Evolutionary conservation across 202 grass and related monocot genomes (phyloP).

Genomic region (Dendrocalamus latiflorus): DNA sequence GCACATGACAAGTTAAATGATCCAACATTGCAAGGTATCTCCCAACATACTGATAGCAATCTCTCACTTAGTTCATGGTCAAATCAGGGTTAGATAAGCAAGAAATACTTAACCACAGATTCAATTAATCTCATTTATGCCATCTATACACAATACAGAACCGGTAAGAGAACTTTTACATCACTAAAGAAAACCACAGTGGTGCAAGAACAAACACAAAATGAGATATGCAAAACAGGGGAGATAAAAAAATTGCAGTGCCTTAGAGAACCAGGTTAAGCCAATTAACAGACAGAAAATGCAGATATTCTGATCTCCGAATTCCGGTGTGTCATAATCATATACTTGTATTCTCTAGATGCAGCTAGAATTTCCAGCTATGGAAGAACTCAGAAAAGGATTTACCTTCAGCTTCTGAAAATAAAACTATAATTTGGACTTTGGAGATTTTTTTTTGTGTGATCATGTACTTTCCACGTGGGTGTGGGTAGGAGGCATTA

Average conservation of each 20-base stretch:
- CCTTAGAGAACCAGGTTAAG: not conserved
- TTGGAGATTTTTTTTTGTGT: not conserved
- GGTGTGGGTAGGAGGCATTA: not conserved
- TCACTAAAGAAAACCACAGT: not conserved
- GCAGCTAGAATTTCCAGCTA: not conserved
- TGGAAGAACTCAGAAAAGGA: not conserved
- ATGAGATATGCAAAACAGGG: not conserved
- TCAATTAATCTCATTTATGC: not conserved
- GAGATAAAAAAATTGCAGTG: not conserved
- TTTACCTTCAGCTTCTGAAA: not conserved
- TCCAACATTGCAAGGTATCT: slow-evolving; percentile 2
- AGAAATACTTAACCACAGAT: not conserved
- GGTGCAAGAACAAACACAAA: not conserved
- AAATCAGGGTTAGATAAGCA: slow-evolving; percentile 21
- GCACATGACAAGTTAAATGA: slow-evolving; percentile 31
- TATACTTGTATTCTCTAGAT: not conserved
- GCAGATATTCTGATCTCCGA: not conserved
- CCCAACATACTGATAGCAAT: not conserved
- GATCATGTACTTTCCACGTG: not conserved
- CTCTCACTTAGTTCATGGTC: not conserved
- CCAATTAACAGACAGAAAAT: not conserved
- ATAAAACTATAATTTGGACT: not conserved
- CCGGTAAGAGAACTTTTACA: not conserved
- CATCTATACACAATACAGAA: not conserved
- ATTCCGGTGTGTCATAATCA: not conserved